phyloP scores from a whole-genome alignment of 2,329 filamentous ascomycete genomes.

The Fusarium paranaense region DNA sequence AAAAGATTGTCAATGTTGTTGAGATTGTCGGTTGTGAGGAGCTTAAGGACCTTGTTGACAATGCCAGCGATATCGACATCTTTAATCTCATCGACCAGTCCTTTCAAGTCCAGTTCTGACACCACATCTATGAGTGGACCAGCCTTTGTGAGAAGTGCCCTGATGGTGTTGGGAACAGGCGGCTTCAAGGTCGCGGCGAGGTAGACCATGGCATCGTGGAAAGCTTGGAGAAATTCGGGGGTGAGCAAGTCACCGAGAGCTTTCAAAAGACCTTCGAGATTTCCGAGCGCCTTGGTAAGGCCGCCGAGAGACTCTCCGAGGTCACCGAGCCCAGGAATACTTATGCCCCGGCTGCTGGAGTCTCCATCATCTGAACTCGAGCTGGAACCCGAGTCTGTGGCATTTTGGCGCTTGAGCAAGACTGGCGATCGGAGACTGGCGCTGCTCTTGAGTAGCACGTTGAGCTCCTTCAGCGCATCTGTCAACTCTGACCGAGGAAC shows the following conservation, averaged over 20 bases:
- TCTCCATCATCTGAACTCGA: slow-evolving; percentile 1
- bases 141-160: slow-evolving; percentile 43
- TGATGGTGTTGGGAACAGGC: slow-evolving; percentile 49
- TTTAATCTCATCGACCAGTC: slow-evolving; percentile 47
- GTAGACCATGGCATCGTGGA: slow-evolving; percentile 56
- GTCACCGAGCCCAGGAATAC: slow-evolving; percentile 34
- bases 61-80: slow-evolving; percentile 48
- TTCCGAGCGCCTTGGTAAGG: slow-evolving; percentile 39
- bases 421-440: slow-evolving; percentile 7
- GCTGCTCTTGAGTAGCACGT: slow-evolving; percentile 52
- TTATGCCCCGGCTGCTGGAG: not conserved
- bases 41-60: slow-evolving; percentile 45
- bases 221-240: slow-evolving; percentile 53
- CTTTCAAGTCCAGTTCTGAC: slow-evolving; percentile 49
- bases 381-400: slow-evolving; percentile 11
- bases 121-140: slow-evolving; percentile 46
- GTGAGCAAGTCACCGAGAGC: slow-evolving; percentile 49
- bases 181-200: slow-evolving; percentile 53
- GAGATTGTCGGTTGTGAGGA: slow-evolving; percentile 48
- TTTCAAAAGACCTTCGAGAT: slow-evolving; percentile 41
- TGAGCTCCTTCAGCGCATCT: slow-evolving; percentile 58
- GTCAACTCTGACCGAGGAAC: slow-evolving; percentile 60
- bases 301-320: slow-evolving; percentile 25
- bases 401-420: slow-evolving; percentile 30
- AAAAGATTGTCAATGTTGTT: slow-evolving; percentile 50